Conservation (phyloP, 768 basidiomycete species). For the Rhodotorula graminis region DNA sequence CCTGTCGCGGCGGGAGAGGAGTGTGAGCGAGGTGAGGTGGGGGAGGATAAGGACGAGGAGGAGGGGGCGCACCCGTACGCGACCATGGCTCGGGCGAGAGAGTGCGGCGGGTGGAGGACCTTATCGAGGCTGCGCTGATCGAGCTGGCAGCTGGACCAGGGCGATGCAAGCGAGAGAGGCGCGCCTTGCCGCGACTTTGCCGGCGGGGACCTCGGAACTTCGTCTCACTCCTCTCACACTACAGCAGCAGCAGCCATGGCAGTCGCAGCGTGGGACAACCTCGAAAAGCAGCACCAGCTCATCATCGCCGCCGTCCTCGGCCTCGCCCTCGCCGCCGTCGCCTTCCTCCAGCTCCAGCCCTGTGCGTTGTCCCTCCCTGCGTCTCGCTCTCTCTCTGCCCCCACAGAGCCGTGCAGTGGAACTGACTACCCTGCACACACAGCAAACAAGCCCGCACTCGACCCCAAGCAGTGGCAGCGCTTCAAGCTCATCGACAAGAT, state of each 20-base stretch:
- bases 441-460: constrained; percentile 68
- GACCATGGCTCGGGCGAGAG: constrained; percentile 7
- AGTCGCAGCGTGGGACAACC: background rate
- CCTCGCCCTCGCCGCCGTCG: constrained; percentile 10
- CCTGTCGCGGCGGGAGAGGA: background rate
- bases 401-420: no score
- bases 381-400: background rate
- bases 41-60: background rate
- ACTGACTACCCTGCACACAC: background rate
- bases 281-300: constrained; percentile 21
- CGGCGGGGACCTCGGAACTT: no score
- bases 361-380: background rate
- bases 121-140: no score
- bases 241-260: background rate
- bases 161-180: background rate
- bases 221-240: background rate
- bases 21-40: background rate
- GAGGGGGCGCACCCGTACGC: constrained; percentile 17
- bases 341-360: constrained; percentile 6
- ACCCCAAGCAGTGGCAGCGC: constrained; percentile 70
- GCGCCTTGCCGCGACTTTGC: background rate
- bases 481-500: constrained; percentile 78
- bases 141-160: no score
- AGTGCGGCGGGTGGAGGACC: background rate
- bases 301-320: constrained; percentile 23